phyloP scores from a whole-genome alignment of 176 grass and related monocot species.

The Pontederia crassipes region DNA sequence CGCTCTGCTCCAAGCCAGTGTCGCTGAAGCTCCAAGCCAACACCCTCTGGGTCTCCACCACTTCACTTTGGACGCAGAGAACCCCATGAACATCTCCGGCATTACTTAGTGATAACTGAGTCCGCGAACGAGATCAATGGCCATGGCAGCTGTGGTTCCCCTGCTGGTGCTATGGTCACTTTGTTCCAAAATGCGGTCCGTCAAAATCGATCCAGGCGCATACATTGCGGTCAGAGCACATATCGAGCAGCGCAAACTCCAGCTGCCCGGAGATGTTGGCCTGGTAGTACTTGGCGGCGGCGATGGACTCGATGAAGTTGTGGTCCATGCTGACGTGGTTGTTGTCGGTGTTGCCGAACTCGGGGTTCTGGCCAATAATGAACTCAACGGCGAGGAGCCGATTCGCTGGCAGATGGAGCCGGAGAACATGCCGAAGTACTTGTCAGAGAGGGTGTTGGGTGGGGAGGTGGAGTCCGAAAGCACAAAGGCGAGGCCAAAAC shows the following conservation, averaged over 20 bases:
- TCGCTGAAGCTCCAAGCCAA: conserved; percentile 10
- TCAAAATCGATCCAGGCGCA: too few species aligned
- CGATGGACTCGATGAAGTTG: conserved; percentile 17
- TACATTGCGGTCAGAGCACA: background rate
- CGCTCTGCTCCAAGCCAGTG: too few species aligned
- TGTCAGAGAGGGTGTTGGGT: conserved; percentile 16
- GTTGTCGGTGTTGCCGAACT: conserved; percentile 26
- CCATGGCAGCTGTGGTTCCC: conserved; percentile 12
- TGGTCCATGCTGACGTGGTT: conserved; percentile 55
- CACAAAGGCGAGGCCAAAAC: conserved; percentile 35
- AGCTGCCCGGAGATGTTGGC: conserved; percentile 15
- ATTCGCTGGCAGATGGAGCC: conserved; percentile 5
- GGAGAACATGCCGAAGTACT: conserved; percentile 37
- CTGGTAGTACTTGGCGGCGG: conserved; percentile 24
- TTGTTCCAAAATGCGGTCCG: too few species aligned
- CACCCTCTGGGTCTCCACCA: conserved; percentile 2
- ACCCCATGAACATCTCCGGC: conserved; percentile 30
- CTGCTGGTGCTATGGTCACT: conserved; percentile 18
- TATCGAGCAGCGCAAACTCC: conserved; percentile 30
- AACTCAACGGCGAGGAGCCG: conserved; percentile 41
- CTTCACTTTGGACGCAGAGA: conserved; percentile 39
- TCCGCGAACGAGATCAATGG: conserved; percentile 16
- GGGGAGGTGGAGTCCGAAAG: conserved; percentile 10
- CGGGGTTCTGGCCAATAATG: conserved; percentile 33
- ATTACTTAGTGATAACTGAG: conserved; percentile 15